Evolutionary conservation across 2,329 filamentous ascomycete genomes (phyloP).

Genomic region (Fusarium xylarioides): DNA sequence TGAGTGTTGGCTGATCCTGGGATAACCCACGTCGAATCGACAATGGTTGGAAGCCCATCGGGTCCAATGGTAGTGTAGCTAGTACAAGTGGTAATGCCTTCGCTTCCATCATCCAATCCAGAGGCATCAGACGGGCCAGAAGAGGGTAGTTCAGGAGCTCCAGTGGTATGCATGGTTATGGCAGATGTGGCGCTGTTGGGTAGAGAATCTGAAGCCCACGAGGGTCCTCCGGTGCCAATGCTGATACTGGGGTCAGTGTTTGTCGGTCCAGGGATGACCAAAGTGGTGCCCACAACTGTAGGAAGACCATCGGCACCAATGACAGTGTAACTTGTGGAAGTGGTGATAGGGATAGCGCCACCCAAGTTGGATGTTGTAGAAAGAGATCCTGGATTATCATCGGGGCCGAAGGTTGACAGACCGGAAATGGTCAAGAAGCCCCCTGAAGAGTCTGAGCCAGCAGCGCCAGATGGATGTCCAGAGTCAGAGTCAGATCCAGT

Average conservation of each 20-base stretch:
- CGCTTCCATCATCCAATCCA: conserved; percentile 15
- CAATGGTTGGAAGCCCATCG: conserved; percentile 42
- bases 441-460: conserved; percentile 9
- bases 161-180: conserved; percentile 11
- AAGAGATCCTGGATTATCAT: not conserved
- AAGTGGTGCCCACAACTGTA: conserved; percentile 47
- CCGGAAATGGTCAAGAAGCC: conserved; percentile 3
- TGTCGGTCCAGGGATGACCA: conserved; percentile 41
- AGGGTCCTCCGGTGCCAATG: conserved; percentile 7
- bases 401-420: conserved; percentile 9
- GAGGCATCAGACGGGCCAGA: not conserved
- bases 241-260: conserved; percentile 29
- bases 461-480: not conserved
- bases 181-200: conserved; percentile 23
- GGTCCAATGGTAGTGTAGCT: conserved; percentile 38
- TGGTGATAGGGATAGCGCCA: conserved; percentile 29
- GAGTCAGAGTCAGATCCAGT: conserved; percentile 6
- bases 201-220: conserved; percentile 25
- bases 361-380: not conserved
- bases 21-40: conserved; percentile 47
- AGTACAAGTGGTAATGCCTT: conserved; percentile 35
- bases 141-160: conserved; percentile 5
- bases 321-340: conserved; percentile 43
- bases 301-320: conserved; percentile 40
- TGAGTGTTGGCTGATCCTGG: conserved; percentile 36